Percentiles rank a stretch among this genome's conserved stretches.
phyloP scores from a whole-genome alignment of 805 yeast genomes.

The Ogataea chonburiensis region DNA sequence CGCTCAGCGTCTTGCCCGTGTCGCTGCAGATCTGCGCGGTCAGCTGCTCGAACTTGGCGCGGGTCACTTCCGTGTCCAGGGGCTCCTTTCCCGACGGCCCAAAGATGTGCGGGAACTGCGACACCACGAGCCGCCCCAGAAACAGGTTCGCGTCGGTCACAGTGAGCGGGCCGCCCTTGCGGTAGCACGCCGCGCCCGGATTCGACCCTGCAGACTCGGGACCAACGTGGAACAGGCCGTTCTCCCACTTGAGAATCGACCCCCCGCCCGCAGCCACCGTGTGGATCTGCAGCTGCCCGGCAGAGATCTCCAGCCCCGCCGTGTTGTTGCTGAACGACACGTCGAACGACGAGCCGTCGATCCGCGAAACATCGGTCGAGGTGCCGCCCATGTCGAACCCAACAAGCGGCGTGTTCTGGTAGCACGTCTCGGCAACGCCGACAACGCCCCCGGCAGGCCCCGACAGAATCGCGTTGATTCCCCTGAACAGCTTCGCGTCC shows the following conservation, averaged over 20 bases:
- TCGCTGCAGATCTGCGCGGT: constrained; percentile 37
- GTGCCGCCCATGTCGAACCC: constrained; percentile 43
- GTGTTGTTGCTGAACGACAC: constrained; percentile 59
- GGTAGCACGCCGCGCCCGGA: constrained; percentile 51
- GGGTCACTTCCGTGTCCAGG: constrained; percentile 36
- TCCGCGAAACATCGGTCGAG: constrained; percentile 78
- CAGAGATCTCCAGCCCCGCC: constrained; percentile 40
- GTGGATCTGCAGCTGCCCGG: constrained; percentile 39
- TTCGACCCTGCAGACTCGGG: constrained; percentile 48
- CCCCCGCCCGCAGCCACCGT: constrained; percentile 59
- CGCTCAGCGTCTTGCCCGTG: constrained; percentile 33
- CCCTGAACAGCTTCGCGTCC: constrained; percentile 50
- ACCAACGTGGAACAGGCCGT: constrained; percentile 45
- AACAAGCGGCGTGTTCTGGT: constrained; percentile 31
- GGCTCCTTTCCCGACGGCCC: constrained; percentile 44
- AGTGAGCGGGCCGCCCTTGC: constrained; percentile 48
- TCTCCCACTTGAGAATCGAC: constrained; percentile 34
- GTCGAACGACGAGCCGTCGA: constrained; percentile 49
- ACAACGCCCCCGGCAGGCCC: constrained; percentile 65
- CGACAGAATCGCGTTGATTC: constrained; percentile 50
- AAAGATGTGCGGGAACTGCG: constrained; percentile 44
- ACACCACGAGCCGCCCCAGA: constrained; percentile 41
- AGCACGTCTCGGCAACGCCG: constrained; percentile 51
- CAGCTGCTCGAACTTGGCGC: constrained; percentile 37
- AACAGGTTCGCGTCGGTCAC: constrained; percentile 47